Evolutionary conservation across 108 stramenopile species (phyloP).

Genomic region (Skeletonema grethae): DNA sequence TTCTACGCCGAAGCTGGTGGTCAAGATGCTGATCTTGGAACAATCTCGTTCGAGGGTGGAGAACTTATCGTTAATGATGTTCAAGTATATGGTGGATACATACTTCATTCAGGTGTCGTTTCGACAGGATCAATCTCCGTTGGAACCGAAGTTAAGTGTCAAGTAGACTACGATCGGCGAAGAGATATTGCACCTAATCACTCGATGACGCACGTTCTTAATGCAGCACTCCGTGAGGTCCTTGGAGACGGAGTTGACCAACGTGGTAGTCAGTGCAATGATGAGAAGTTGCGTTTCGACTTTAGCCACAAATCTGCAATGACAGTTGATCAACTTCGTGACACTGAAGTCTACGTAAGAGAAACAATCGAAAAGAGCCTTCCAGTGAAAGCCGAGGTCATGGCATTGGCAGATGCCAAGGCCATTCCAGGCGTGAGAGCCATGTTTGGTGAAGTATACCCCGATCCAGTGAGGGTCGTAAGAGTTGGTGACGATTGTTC

Average conservation of each 20-base stretch:
- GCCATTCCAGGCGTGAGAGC: constrained; percentile 91
- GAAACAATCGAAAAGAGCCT: constrained; percentile 64
- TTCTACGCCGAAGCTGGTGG: constrained; percentile 99
- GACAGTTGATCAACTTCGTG: constrained; percentile 76
- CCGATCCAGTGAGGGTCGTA: constrained; percentile 97
- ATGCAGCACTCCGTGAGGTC: constrained; percentile 94
- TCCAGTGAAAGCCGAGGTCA: constrained; percentile 67
- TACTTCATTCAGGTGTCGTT: constrained; percentile 85
- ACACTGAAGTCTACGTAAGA: constrained; percentile 88
- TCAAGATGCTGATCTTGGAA: constrained; percentile 93
- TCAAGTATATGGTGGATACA: constrained; percentile 88
- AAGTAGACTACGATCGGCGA: constrained; percentile 94
- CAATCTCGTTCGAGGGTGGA: constrained; percentile 43
- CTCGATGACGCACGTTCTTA: constrained; percentile 99
- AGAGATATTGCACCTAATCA: constrained; percentile 95
- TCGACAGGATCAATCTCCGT: constrained; percentile 59
- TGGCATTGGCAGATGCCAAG: constrained; percentile 83
- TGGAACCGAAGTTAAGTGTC: constrained; percentile 76
- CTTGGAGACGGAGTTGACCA: constrained; percentile 88
- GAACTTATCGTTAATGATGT: constrained; percentile 74
- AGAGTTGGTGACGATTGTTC: constrained; percentile 88
- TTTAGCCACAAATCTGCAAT: constrained; percentile 92
- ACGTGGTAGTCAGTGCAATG: constrained; percentile 87
- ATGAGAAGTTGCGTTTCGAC: constrained; percentile 98
- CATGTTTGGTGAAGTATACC: constrained; percentile 99